These are phyloP conservation scores for Dentipellis sp. DNA, from an alignment of 768 basidiomycete species.

Conservation along the genomic window DNA sequence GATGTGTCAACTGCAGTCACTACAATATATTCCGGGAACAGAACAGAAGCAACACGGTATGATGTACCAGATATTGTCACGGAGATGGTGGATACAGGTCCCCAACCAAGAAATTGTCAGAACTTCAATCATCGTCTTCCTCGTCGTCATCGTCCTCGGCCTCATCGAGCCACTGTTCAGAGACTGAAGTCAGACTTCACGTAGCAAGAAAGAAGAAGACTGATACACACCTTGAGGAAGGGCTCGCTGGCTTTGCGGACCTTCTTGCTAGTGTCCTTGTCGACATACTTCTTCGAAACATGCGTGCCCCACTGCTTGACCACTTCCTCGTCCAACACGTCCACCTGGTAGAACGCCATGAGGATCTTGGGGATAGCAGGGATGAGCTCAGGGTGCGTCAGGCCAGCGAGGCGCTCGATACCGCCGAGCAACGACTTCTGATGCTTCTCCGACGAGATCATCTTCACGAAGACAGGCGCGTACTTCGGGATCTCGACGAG, in stretches of 20 bases:
- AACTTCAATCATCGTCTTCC: conserved; percentile 14
- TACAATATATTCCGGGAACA: no score
- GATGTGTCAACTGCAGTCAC: no score
- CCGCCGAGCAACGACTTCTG: conserved; percentile 93
- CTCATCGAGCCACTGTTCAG: conserved; percentile 50
- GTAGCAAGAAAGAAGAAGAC: neutral
- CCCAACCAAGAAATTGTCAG: no score
- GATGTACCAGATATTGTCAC: no score
- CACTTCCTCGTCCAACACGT: conserved; percentile 88
- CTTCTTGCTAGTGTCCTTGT: conserved; percentile 91
- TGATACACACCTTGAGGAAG: conserved; percentile 69
- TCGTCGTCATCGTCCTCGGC: conserved; percentile 80
- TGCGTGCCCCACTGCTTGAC: conserved; percentile 91
- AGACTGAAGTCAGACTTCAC: conserved; percentile 1
- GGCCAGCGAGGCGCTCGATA: conserved; percentile 77
- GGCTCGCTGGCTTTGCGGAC: conserved; percentile 94
- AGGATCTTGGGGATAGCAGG: conserved; percentile 79
- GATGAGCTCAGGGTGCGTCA: conserved; percentile 63
- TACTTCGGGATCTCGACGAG: conserved; percentile 56
- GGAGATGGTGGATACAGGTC: no score
- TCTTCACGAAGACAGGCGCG: conserved; percentile 68
- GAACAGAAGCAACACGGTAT: no score
- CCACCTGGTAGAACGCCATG: conserved; percentile 89
- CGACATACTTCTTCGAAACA: conserved; percentile 93
- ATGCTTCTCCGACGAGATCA: conserved; percentile 89